Base-by-base conservation (phyloP, 495 filamentous ascomycete genomes). In the Viridothelium virens region DNA sequence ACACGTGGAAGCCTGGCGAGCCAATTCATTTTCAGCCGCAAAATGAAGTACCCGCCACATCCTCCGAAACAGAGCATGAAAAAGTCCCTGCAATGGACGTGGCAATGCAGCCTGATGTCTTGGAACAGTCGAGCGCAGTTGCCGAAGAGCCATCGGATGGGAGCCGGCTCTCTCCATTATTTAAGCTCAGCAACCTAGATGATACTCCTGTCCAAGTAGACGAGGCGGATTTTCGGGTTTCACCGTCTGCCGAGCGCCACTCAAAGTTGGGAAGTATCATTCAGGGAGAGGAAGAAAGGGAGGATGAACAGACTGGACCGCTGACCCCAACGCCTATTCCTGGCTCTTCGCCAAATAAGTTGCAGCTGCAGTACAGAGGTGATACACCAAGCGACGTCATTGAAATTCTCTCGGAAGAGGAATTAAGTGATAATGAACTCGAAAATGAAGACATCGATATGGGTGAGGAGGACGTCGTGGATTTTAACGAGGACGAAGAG, bases 341-440 rank as follows among this genome's bases (percentile, higher is more conserved):
- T 18, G 18, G 7, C 33, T 59, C 14, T 31, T 36, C 63, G 4
- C 48, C 37, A 62, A 3, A n/a, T 46, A 11, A 34, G 33, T 34
- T 64, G 5, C 44, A 59, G 31, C 36, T 14, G 14, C 53, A 59
- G 14, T 11, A 34, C 31, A 59, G 53, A 31, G 53, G 53, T 9
- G 53, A 36, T 7, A 36, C 3, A 1, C 14, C 31, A 6, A 33
- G 61, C 12, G 62, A 66, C 44, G 16, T 67, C 4, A 64, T 72
- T 41, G 56, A 66, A 12, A 56, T 70, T 12, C 68, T 62, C 36
- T 72, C 68, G 16, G 66, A 63, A 41, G 33, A 63, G n/a, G 70
- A 68, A 25, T 65, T 61, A 14, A 59, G 62, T 37, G n/a, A 31
- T 16, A 47, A 3, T 18, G 65, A 44, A 56, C 46, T 50, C 14